Evolutionary conservation across 805 yeast species (phyloP).

Genomic region (Scheffersomyces coipomensis): DNA sequence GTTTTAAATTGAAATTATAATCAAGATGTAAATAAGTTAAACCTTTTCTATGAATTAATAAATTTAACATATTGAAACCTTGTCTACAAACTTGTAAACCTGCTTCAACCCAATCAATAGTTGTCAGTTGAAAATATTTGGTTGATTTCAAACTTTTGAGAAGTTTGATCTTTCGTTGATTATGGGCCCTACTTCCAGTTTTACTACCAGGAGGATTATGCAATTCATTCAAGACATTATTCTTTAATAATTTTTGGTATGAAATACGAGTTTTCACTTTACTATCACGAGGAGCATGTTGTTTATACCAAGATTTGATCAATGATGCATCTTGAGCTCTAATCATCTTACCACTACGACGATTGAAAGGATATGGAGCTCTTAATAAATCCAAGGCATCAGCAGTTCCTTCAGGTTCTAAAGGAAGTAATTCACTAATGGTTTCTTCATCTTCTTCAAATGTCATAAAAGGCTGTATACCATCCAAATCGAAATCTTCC

Average conservation of each 20-base stretch:
- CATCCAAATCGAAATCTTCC: constrained; percentile 37
- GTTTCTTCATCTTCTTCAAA: constrained; percentile 26
- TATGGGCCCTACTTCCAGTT: constrained; percentile 28
- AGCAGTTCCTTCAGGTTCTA: constrained; percentile 43
- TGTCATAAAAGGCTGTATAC: constrained; percentile 39
- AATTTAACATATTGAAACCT: constrained; percentile 89
- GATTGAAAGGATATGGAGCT: constrained; percentile 85
- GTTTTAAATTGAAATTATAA: constrained; percentile 92
- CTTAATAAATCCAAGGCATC: constrained; percentile 66
- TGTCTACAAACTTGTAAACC: constrained; percentile 91
- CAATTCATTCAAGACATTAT: constrained; percentile 68
- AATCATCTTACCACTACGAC: constrained; percentile 65
- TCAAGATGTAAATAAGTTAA: constrained; percentile 90
- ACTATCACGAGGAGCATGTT: constrained; percentile 57
- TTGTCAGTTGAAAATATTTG: constrained; percentile 85
- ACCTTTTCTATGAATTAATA: constrained; percentile 87
- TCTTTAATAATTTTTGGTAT: constrained; percentile 84
- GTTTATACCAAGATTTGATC: constrained; percentile 77
- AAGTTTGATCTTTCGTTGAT: constrained; percentile 54
- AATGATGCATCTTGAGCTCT: constrained; percentile 91
- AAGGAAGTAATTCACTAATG: constrained; percentile 7
- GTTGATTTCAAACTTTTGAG: constrained; percentile 70
- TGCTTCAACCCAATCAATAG: constrained; percentile 98
- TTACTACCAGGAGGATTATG: constrained; percentile 40
- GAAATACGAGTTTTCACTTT: constrained; percentile 84